phyloP scores from a whole-genome alignment of 768 basidiomycete genomes.

The Suillus subaureus region DNA sequence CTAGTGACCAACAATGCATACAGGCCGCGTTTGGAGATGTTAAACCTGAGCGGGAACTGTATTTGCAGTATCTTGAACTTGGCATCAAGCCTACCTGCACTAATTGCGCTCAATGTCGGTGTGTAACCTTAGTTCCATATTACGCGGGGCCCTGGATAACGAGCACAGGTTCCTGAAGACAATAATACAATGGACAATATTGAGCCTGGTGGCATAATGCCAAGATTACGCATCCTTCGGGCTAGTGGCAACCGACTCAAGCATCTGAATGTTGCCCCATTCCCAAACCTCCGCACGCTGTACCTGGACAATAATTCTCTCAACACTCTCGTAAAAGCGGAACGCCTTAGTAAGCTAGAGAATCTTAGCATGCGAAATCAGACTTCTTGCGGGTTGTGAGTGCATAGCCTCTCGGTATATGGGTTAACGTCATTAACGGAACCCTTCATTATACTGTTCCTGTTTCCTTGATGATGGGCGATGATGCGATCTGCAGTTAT shows the following conservation, averaged over 20 bases:
- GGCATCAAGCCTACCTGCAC: conserved; percentile 51
- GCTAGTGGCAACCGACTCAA: conserved; percentile 80
- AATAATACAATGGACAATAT: conserved; percentile 67
- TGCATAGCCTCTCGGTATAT: conserved; percentile 28
- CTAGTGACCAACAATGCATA: conserved; percentile 15
- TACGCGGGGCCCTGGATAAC: conserved; percentile 15
- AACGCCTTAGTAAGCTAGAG: conserved; percentile 73
- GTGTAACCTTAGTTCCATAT: conserved; percentile 37
- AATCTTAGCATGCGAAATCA: conserved; percentile 93
- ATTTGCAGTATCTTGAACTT: conserved; percentile 62
- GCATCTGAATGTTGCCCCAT: conserved; percentile 60
- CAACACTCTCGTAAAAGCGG: conserved; percentile 50
- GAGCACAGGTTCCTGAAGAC: conserved; percentile 49
- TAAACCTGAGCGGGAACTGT: conserved; percentile 81
- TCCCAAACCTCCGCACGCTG: conserved; percentile 80
- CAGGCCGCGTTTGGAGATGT: conserved; percentile 70
- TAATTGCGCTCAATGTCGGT: conserved; percentile 86
- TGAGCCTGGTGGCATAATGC: conserved; percentile 55
- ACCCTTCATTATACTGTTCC: conserved; percentile 35
- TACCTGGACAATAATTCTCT: conserved; percentile 89
- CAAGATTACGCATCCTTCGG: conserved; percentile 79
- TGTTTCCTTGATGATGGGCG: conserved; percentile 33
- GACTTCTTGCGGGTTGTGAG: conserved; percentile 73
- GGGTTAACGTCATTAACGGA: conserved; percentile 35
- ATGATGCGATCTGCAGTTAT: conserved; percentile 39